These are phyloP conservation scores for Fulvia fulva DNA, from an alignment of 2,329 filamentous ascomycete genomes.

Conservation along the genomic window DNA sequence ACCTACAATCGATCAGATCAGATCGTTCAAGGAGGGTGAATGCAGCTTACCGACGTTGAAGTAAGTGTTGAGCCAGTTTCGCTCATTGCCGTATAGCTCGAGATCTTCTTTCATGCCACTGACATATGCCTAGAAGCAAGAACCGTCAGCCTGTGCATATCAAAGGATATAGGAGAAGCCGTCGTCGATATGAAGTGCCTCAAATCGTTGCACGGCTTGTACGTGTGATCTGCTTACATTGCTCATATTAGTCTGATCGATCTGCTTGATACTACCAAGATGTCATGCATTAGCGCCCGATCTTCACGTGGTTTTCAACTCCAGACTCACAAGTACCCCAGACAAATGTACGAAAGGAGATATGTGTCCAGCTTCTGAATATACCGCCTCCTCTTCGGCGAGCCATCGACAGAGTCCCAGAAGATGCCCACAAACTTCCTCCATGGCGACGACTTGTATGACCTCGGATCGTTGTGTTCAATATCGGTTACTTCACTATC, in stretches of 20 bases:
- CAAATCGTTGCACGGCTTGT: too few relatives aligned
- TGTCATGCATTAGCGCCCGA: too few relatives aligned
- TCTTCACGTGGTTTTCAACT: neutral
- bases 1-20: neutral
- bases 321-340: slow-evolving; percentile 8
- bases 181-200: too few relatives aligned
- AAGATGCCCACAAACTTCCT: slow-evolving; percentile 9
- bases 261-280: neutral
- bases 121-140: slow-evolving; percentile 31
- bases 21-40: neutral
- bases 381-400: slow-evolving; percentile 10
- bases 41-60: slow-evolving; percentile 9
- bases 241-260: neutral
- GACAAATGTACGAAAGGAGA: slow-evolving; percentile 1
- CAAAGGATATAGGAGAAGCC: neutral
- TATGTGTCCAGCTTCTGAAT: slow-evolving; percentile 9
- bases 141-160: neutral
- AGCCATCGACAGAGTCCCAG: slow-evolving; percentile 15
- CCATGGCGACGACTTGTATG: slow-evolving; percentile 2
- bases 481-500: neutral
- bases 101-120: slow-evolving; percentile 42
- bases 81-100: slow-evolving; percentile 36
- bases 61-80: slow-evolving; percentile 29
- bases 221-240: neutral
- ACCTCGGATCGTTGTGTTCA: neutral